Conservation (phyloP, 768 basidiomycete genomes). For the Nevesoporus exiguus region DNA sequence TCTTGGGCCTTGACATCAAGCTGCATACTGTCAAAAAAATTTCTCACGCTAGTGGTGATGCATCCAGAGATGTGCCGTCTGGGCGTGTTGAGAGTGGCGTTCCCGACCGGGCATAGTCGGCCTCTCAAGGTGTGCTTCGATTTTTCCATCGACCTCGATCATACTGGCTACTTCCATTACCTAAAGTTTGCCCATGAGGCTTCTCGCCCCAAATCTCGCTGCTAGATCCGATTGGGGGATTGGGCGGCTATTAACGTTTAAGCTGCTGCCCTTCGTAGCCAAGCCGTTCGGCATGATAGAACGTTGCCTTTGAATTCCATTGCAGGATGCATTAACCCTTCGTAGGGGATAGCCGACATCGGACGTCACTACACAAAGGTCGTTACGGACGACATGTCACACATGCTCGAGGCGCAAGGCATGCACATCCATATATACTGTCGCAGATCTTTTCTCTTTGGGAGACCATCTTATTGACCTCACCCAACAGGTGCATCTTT, state of each 20-base stretch:
- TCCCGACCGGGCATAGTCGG: not conserved
- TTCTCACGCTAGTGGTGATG: not conserved
- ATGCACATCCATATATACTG: not conserved
- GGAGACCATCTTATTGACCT: not conserved
- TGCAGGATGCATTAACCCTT: not conserved
- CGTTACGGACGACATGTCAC: not conserved
- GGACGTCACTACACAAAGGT: not conserved
- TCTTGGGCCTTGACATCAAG: not conserved
- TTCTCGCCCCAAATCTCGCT: not conserved
- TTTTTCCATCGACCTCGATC: not conserved
- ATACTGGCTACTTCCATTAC: constrained; percentile 2
- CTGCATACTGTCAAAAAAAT: not conserved
- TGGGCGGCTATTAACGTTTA: not conserved
- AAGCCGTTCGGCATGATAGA: not conserved
- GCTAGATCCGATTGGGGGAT: not conserved
- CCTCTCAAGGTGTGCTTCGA: not conserved
- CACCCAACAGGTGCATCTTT: not conserved
- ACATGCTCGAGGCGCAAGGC: constrained; percentile 10
- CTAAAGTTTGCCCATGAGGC: not conserved
- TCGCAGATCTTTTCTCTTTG: not conserved
- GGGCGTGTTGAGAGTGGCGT: not conserved
- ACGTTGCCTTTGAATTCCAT: constrained; percentile 3
- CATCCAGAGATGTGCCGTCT: not conserved
- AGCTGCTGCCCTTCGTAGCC: not conserved
- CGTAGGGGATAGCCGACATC: not conserved